Evolutionary conservation across 2,329 filamentous ascomycete species (phyloP).

Genomic region (Didymella sp.): DNA sequence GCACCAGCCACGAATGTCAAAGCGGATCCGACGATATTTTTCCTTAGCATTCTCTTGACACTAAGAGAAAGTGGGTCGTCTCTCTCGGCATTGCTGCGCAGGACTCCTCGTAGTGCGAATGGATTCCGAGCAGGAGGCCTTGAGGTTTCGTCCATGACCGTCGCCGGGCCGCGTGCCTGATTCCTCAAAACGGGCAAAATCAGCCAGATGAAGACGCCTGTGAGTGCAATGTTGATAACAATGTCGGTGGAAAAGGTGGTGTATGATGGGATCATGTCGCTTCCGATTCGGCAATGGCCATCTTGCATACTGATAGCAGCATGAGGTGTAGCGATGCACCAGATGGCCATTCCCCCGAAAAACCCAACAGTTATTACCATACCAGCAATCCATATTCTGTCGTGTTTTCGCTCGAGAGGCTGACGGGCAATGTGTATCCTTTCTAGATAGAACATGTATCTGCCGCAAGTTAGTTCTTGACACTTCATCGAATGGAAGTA

Average conservation of each 20-base stretch:
- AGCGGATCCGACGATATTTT: neutral
- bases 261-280: neutral
- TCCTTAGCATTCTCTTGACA: neutral
- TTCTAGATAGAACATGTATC: slow-evolving; percentile 2
- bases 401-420: neutral
- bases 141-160: too few species aligned
- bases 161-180: too few species aligned
- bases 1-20: neutral
- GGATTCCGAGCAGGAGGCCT: neutral
- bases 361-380: neutral
- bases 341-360: neutral
- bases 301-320: neutral
- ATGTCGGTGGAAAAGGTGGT: neutral
- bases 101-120: neutral
- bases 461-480: neutral
- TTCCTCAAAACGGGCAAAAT: neutral
- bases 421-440: slow-evolving; percentile 1
- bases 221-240: neutral
- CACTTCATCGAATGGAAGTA: too few species aligned
- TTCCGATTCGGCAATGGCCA: neutral
- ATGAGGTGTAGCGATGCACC: neutral
- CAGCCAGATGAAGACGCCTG: neutral
- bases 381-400: neutral
- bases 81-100: neutral
- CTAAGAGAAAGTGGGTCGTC: neutral